These are phyloP conservation scores for Phaeophleospora eucalypticola DNA, from an alignment of 2,329 filamentous ascomycete species.

Conservation along the genomic window DNA sequence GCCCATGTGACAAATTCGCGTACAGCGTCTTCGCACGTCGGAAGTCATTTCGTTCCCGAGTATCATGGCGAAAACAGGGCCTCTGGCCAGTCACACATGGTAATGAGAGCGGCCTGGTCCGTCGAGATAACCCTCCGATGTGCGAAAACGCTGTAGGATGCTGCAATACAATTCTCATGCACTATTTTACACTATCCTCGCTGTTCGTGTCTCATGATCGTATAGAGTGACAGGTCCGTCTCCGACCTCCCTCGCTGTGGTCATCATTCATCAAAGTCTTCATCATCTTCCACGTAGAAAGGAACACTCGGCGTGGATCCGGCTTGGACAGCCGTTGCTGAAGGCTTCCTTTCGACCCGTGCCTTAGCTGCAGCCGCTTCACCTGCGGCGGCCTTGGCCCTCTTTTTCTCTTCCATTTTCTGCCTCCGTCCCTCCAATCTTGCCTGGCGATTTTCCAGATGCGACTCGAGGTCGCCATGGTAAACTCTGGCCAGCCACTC, in stretches of 20 bases:
- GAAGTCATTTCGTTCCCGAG: no score
- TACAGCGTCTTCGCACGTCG: no score
- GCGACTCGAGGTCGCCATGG: conserved; percentile 17
- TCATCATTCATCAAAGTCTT: background rate
- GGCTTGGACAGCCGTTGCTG: background rate
- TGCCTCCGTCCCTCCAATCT: background rate
- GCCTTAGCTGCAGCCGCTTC: background rate
- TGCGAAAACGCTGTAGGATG: no score
- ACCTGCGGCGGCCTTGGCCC: background rate
- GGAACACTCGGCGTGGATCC: background rate
- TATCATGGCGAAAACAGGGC: no score
- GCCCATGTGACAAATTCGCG: no score
- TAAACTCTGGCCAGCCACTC: conserved; percentile 19
- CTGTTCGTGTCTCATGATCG: background rate
- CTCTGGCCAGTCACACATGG: no score
- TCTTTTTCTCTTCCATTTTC: background rate
- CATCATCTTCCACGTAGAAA: background rate
- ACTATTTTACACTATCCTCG: background rate
- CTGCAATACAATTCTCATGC: no score
- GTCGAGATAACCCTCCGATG: no score
- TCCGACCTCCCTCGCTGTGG: background rate
- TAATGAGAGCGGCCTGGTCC: no score
- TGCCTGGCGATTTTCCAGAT: conserved; percentile 13
- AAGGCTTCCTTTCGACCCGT: background rate
- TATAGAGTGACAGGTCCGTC: background rate